Conservation (phyloP, 306 rosid genomes). For the Parietaria judaica region DNA sequence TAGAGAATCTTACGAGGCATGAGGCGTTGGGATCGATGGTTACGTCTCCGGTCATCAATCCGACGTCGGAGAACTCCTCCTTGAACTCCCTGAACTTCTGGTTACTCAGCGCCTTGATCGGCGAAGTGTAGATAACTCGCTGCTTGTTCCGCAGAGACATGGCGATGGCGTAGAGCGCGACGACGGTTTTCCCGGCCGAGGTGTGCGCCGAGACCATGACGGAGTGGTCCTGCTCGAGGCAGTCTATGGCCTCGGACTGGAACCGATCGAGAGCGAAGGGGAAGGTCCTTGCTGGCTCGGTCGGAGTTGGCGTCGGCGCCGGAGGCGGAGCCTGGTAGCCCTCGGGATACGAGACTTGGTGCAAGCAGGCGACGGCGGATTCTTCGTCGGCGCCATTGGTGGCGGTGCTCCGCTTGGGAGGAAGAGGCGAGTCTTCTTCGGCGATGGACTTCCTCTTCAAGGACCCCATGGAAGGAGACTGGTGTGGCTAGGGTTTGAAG, state of each 20-base stretch:
- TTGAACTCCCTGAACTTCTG: constrained; percentile 90
- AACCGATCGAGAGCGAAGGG: constrained; percentile 84
- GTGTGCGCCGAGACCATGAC: constrained; percentile 99
- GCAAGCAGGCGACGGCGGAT: constrained; percentile 39
- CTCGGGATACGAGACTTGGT: constrained; percentile 69
- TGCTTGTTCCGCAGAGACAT: constrained; percentile 75
- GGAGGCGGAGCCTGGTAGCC: constrained; percentile 32
- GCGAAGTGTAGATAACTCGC: constrained; percentile 88
- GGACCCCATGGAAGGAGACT: too few species aligned
- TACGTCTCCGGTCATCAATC: constrained; percentile 95
- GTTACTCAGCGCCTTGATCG: constrained; percentile 93
- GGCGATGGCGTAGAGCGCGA: constrained; percentile 87
- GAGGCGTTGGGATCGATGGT: constrained; percentile 90
- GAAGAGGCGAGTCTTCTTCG: too few species aligned
- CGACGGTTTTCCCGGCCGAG: constrained; percentile 93
- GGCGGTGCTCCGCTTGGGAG: too few species aligned
- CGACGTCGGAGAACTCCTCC: constrained; percentile 91
- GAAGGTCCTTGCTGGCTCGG: constrained; percentile 64
- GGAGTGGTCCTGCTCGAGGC: constrained; percentile 69
- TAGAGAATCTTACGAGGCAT: constrained; percentile 49
- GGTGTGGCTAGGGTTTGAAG: too few species aligned
- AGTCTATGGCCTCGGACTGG: constrained; percentile 65
- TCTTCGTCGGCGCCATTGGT: too few species aligned
- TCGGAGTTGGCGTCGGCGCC: not conserved
- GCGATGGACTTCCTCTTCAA: too few species aligned